Evolutionary conservation across 305 asterid species (phyloP), one percentile per base, ranked within the genome.

Genomic region (Euphrasia arctica): DNA sequence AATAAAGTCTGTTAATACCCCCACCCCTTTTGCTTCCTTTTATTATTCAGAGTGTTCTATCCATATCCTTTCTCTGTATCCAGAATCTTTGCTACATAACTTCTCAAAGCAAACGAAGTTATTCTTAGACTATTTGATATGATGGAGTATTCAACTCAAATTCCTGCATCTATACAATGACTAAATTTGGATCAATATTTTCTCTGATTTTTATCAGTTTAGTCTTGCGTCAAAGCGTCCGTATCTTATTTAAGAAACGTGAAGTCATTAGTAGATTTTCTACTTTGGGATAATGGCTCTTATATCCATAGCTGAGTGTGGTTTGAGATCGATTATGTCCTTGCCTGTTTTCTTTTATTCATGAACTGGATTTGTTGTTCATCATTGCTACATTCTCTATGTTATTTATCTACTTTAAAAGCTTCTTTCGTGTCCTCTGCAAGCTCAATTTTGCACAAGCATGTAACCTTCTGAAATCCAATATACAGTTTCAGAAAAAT

Each of bases 391-490:
- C 3, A 54, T 54, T 22, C 14, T 29, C 9, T 25, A 12, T n/a
- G 5, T 27, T 47, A 42, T 49, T 14, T 7, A 49, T 49, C 55
- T 49, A 49, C 15, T 49, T 3, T 55, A 14, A 14, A 12, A 42
- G 55, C 57, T 65, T 27, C 43, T 25, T 54, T 54, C 41, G 14
- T 65, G 12, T 65, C 42, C 14, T 5, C 31, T 52, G 31, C 31
- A 9, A 13, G 14, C 15, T 52, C 25, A 52, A 4, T 42, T 43
- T 43, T 65, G 10, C 28, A 1, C 32, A 41, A 27, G 34, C 51
- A 32, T 57, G 50, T 15, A 63, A 45, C 71, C 45, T 15, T 13
- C 43, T 45, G 48, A 42, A 65, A 54, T 58, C 48, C 15, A 42
- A 15, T 56, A 4, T n/a, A 9, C 59, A 6, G 18, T n/a, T 34